Base-by-base conservation (phyloP, 1,284 basidiomycete species). In the Irpex lacteus region DNA sequence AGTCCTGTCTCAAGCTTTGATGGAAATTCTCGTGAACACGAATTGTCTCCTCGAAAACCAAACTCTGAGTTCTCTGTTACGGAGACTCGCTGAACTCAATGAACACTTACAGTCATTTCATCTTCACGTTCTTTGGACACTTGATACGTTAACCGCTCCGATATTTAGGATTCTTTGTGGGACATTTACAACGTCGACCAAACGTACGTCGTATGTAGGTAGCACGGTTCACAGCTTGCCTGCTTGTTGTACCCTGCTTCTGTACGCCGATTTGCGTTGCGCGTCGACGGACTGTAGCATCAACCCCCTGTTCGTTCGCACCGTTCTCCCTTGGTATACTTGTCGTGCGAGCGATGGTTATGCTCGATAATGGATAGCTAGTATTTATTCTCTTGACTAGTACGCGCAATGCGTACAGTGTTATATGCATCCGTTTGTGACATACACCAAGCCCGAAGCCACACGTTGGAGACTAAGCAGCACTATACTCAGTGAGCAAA, bases 1-100 rank as follows among this genome's bases (percentile, higher is more conserved):
- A 80, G 68, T 76, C 82, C 63, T 91, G 89, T 75, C 73, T 82
- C 60, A 69, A 77, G 56, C 73, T 82, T 60, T 86, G 78, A 81
- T n/a, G 50, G 18, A 3, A 52, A 21, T 3, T n/a, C 13, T 52
- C 15, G 8, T 18, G 18, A 9, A 7, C 50, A n/a, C 7, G 50
- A n/a, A 19, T 52, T 52, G 8, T 44, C 40, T 44, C 40, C 15
- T 44, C 40, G 60, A 52, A 60, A 60, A 44, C 19, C 40, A 32
- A 8, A 52, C 50, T 21, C 8, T 44, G 40, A 44, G 40, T 52
- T 38, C 53, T 21, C 44, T 44, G 19, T 54, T 26, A 26, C 32
- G 26, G 49, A 54, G 50, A 64, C 38, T 32, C 47, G 15, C 38
- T 32, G 54, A 36, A 59, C 19, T 40, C 49, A 26, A 40, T 32